Percentiles rank a stretch among this genome's conserved stretches.
Evolutionary conservation across 768 basidiomycete genomes (phyloP).

Genomic region (Boletus sp.): DNA sequence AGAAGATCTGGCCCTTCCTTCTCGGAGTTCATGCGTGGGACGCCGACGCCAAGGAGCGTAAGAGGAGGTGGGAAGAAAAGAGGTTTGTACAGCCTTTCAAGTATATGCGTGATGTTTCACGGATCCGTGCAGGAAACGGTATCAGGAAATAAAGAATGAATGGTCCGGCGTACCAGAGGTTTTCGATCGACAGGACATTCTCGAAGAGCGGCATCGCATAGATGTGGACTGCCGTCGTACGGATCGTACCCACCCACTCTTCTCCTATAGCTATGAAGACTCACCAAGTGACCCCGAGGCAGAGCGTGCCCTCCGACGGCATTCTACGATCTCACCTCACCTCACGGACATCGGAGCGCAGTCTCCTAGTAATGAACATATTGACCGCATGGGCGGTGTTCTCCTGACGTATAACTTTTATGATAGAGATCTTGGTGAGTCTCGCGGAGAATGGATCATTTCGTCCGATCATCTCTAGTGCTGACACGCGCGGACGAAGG

Average conservation of each 20-base stretch:
- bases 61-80: slow-evolving; percentile 58
- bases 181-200: slow-evolving; percentile 71
- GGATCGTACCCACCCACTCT: slow-evolving; percentile 90
- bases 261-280: slow-evolving; percentile 48
- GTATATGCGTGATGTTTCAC: slow-evolving; percentile 5
- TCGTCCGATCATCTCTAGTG: not conserved
- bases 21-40: slow-evolving; percentile 85
- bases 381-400: slow-evolving; percentile 81
- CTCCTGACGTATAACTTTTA: slow-evolving; percentile 90
- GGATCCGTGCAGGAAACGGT: slow-evolving; percentile 50
- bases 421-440: slow-evolving; percentile 81
- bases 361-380: slow-evolving; percentile 86
- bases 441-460: not conserved
- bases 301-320: slow-evolving; percentile 44
- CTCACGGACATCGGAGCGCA: slow-evolving; percentile 78
- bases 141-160: slow-evolving; percentile 65
- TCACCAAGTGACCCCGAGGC: slow-evolving; percentile 49
- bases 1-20: slow-evolving; percentile 87
- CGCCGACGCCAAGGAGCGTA: slow-evolving; percentile 57
- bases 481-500: slow-evolving; percentile 44
- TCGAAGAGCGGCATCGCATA: slow-evolving; percentile 91
- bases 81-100: slow-evolving; percentile 38
- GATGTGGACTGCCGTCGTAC: slow-evolving; percentile 97
- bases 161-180: slow-evolving; percentile 86
- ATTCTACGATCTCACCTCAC: slow-evolving; percentile 73